These are phyloP conservation scores for Vaccinium vitisidaea DNA, from an alignment of 148 eudicot species.

Conservation along the genomic window DNA sequence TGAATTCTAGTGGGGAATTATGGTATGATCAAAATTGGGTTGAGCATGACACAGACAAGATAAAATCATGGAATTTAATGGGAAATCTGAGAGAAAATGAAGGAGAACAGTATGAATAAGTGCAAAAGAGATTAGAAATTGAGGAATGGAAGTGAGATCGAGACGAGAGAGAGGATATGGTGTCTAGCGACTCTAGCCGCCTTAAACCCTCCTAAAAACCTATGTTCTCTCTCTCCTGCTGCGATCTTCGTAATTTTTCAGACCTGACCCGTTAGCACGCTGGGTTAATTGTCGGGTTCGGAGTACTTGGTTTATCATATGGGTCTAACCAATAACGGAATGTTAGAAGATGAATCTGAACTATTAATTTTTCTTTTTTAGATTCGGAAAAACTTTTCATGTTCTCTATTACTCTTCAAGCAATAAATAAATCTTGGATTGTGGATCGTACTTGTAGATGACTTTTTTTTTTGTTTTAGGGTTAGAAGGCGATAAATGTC, in stretches of 20 bases:
- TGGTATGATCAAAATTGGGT: background rate
- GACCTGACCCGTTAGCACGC: constrained; percentile 6
- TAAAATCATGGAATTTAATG: background rate
- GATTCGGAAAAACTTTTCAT: too few relatives aligned
- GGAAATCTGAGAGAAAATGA: background rate
- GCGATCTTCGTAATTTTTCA: background rate
- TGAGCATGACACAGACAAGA: background rate
- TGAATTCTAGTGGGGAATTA: background rate
- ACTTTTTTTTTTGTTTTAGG: too few relatives aligned
- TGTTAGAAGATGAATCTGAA: too few relatives aligned
- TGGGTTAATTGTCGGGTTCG: background rate
- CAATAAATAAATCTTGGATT: too few relatives aligned
- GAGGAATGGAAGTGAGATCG: background rate
- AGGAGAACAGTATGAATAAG: background rate
- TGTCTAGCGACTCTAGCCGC: constrained; percentile 16
- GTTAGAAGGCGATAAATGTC: too few relatives aligned
- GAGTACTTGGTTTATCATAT: background rate
- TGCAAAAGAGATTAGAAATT: background rate
- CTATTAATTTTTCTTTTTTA: too few relatives aligned
- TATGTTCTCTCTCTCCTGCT: background rate
- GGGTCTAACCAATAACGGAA: background rate
- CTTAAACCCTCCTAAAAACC: constrained; percentile 45
- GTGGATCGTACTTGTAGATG: too few relatives aligned
- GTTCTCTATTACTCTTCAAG: too few relatives aligned
- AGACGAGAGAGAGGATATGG: background rate